Percentiles rank a stretch among this genome's conserved stretches.
Evolutionary conservation across 2,329 filamentous ascomycete genomes (phyloP).

Genomic region (Xylariaceae sp.): DNA sequence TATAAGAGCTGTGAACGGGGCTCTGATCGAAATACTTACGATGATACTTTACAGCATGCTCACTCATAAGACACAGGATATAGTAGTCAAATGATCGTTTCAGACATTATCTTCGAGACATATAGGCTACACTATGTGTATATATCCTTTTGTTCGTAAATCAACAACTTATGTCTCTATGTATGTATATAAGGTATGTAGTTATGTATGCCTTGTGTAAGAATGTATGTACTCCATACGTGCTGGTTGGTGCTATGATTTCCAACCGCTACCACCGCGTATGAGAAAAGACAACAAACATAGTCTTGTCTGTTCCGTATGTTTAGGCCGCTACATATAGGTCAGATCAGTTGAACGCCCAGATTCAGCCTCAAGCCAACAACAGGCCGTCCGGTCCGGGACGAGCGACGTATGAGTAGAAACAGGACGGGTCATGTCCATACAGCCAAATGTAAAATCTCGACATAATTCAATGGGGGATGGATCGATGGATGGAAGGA

Average conservation of each 20-base stretch:
- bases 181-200: no score
- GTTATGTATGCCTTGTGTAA: not conserved
- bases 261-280: not conserved
- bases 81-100: no score
- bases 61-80: no score
- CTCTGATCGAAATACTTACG: no score
- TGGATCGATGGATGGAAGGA: not conserved
- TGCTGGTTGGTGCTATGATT: not conserved
- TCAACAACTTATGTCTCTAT: no score
- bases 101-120: no score
- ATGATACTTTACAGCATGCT: no score
- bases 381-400: not conserved
- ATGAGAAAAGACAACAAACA: not conserved
- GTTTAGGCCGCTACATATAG: not conserved
- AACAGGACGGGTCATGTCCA: not conserved
- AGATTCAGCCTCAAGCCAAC: not conserved
- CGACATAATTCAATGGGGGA: not conserved
- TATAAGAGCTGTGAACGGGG: no score
- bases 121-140: no score
- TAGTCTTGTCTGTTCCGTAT: not conserved
- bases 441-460: not conserved
- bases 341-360: not conserved
- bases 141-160: no score
- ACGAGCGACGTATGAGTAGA: not conserved
- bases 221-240: not conserved